phyloP scores from a whole-genome alignment of 2,329 filamentous ascomycete genomes.

The Sporothrix brasiliensis region DNA sequence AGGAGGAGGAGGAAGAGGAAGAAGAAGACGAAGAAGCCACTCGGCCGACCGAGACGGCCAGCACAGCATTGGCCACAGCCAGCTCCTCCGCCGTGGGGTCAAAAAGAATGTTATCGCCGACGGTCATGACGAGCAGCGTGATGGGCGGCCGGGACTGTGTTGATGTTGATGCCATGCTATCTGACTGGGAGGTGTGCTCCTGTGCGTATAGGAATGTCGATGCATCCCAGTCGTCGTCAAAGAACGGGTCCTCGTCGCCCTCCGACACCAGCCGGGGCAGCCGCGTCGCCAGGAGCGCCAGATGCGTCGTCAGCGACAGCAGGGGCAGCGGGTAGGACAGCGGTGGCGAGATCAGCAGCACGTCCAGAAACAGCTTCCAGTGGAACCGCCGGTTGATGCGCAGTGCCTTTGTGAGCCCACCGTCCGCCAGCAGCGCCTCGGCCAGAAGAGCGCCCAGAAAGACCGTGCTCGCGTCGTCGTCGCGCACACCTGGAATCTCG shows the following conservation, averaged over 20 bases:
- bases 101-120: constrained; percentile 88
- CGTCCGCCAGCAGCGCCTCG: constrained; percentile 79
- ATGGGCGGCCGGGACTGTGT: constrained; percentile 68
- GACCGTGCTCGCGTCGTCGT: constrained; percentile 87
- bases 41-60: constrained; percentile 79
- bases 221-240: constrained; percentile 96
- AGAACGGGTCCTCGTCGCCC: constrained; percentile 92
- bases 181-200: constrained; percentile 14
- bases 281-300: constrained; percentile 85
- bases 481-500: constrained; percentile 86
- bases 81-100: constrained; percentile 91
- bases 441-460: constrained; percentile 86
- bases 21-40: constrained; percentile 36
- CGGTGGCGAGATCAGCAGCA: constrained; percentile 89
- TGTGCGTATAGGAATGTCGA: constrained; percentile 75
- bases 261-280: constrained; percentile 85
- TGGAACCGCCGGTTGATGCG: constrained; percentile 91
- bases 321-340: constrained; percentile 91
- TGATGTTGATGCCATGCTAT: constrained; percentile 12
- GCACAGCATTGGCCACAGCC: constrained; percentile 83
- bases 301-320: constrained; percentile 87
- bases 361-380: constrained; percentile 95
- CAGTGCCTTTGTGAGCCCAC: constrained; percentile 68
- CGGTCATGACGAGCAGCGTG: constrained; percentile 84
- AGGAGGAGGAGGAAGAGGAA: constrained; percentile 39